Evolutionary conservation across 2,329 filamentous ascomycete species (phyloP).

Genomic region (Phyllosticta citriasiana): DNA sequence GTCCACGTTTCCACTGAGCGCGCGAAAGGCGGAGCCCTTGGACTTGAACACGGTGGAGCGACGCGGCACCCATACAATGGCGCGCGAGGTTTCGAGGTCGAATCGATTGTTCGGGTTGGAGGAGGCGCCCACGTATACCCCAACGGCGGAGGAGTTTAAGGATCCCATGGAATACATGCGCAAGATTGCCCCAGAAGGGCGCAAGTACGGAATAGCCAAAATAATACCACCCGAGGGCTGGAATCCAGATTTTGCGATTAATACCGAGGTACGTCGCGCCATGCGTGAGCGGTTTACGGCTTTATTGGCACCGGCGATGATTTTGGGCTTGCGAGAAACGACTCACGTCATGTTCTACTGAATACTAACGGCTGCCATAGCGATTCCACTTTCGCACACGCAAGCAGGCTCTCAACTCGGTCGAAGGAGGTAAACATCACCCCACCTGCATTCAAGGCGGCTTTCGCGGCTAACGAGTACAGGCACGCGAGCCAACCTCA

Average conservation of each 20-base stretch:
- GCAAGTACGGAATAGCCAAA: slow-evolving; percentile 85
- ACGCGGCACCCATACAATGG: slow-evolving; percentile 68
- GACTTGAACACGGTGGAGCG: slow-evolving; percentile 87
- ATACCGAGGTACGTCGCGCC: slow-evolving; percentile 68
- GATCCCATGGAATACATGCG: slow-evolving; percentile 90
- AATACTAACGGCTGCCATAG: slow-evolving; percentile 36
- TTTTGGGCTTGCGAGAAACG: background rate
- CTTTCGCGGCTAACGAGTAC: slow-evolving; percentile 9
- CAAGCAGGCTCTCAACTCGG: slow-evolving; percentile 92
- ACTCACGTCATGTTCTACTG: background rate
- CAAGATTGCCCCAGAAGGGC: slow-evolving; percentile 80
- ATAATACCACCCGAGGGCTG: slow-evolving; percentile 88
- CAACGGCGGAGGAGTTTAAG: slow-evolving; percentile 87
- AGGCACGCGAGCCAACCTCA: slow-evolving; percentile 92
- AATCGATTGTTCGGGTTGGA: slow-evolving; percentile 73
- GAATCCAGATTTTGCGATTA: slow-evolving; percentile 92
- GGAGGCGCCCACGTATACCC: slow-evolving; percentile 83
- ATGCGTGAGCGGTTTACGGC: background rate
- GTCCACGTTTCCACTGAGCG: slow-evolving; percentile 48
- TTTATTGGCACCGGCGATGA: background rate
- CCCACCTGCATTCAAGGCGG: background rate
- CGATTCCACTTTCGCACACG: slow-evolving; percentile 94
- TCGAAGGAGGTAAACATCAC: slow-evolving; percentile 82
- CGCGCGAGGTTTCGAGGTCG: slow-evolving; percentile 66
- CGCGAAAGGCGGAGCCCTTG: slow-evolving; percentile 56